Evolutionary conservation across 2,329 filamentous ascomycete genomes (phyloP), one percentile per base, ranked within the genome.

Genomic region (Corinectria fuckeliana): DNA sequence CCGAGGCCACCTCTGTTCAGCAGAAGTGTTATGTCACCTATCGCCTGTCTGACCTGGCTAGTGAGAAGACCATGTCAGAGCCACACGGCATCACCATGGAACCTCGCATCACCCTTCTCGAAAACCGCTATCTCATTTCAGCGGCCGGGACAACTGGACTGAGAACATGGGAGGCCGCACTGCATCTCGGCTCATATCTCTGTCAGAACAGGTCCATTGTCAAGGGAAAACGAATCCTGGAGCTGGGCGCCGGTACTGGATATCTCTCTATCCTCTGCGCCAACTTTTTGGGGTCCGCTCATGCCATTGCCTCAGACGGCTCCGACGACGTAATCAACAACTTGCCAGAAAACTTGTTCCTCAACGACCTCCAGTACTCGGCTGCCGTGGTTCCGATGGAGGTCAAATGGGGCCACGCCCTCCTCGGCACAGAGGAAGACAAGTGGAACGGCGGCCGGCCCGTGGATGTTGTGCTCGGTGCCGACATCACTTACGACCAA

Each of bases 121-220:
- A 93, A 75, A 87, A 88, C 28, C 85, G 87, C 3, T 83, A 83
- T 26, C 81, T 93, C 25, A 85, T 94, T 47, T 87, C 90, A 1
- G 88, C 88, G 2, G 82, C 82, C 0, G 90, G 90, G 1, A 93
- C 90, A 1, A 94, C 91, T 0, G 91, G 91, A 1, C 81, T 91
- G 21, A 84, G 91, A 30, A 94, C 91, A 0, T 95, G 91, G 91
- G 91, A 94, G 73, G 91, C 91, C 1, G 87, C 90, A 2, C 77
- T 94, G 8, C 89, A 92, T 66, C 80, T 94, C 0, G 89, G 89
- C 1, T 83, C 88, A 42, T 92, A 88, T 67, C 82, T 93, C 20
- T 85, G 85, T 60, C 60, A 70, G n/a, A 75, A 81, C 49, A 74
- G 73, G 1, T 62, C 66, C 2, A 63, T 83, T 18, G 77, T 91